Evolutionary conservation across 2,329 filamentous ascomycete species (phyloP), one percentile per base, ranked within the genome.

Genomic region (Exserohilum rostratum): DNA sequence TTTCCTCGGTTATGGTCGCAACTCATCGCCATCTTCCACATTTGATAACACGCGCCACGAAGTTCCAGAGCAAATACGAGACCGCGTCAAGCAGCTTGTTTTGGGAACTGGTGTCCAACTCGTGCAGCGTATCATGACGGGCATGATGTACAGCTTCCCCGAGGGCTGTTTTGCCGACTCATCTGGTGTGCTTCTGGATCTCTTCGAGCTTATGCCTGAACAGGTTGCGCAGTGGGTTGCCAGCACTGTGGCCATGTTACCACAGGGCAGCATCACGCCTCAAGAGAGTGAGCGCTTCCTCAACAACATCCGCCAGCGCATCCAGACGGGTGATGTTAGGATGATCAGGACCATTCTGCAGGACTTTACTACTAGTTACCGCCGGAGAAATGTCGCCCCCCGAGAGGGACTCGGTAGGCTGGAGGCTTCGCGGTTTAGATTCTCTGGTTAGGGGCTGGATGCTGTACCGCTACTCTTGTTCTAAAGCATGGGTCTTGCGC

Each of bases 111-210:
- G 95, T 33, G 88, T 91, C 68, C 79, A 86, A 51, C 81, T 99
- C 25, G 88, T 95, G 6, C 93, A 96, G 76, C 90, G 93, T 60
- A 88, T 96, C 53, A 83, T 99, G 79, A 95, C 93, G 1, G 95
- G 95, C 56, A 96, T 99, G 93, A 98, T 99, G 93, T 97, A 97
- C 74, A 96, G 90, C 0, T 99, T 99, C 78, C 96, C 95, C 0
- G 86, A 90, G 38, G 95, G 98, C 74, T 97, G 93, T 77, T 96
- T 98, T 70, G 88, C 93, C 0, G 95, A 99, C 71, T 93, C 92
- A 13, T 96, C 91, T 44, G 93, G 92, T 4, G 91, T 96, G n/a
- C 79, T 99, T 47, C 85, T 99, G 56, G 88, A 89, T 3, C 82
- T 98, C 61, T 96, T 99, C 71, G 89, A 96, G 73, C 80, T 98